Percentiles rank a stretch among this genome's conserved stretches.
These are phyloP conservation scores for Ceratocystis alfenasii DNA, from an alignment of 2,329 filamentous ascomycete species.

Conservation along the genomic window DNA sequence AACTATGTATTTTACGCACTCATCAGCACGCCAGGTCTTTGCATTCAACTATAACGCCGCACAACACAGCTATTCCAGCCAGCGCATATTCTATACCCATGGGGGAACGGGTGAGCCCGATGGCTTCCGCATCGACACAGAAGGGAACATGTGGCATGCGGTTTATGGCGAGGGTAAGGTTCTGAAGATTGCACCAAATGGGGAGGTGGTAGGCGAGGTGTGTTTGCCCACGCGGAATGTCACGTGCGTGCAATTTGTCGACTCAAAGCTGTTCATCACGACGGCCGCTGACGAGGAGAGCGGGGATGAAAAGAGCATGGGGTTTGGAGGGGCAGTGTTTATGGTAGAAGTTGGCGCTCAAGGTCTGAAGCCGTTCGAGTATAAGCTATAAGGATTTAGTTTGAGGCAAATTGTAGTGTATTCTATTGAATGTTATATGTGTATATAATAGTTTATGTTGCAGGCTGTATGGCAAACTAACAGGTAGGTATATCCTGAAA, in stretches of 20 bases:
- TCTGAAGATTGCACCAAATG: constrained; percentile 57
- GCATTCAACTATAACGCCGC: constrained; percentile 59
- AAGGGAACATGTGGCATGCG: constrained; percentile 82
- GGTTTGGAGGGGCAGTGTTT: constrained; percentile 59
- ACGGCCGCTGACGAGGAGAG: constrained; percentile 56
- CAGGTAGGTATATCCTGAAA: background rate
- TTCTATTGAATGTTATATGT: constrained; percentile 12
- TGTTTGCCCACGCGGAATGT: constrained; percentile 64
- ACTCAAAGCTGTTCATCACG: constrained; percentile 65
- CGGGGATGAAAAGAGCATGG: constrained; percentile 48
- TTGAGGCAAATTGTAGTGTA: background rate
- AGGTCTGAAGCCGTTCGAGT: constrained; percentile 53
- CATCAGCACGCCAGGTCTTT: constrained; percentile 56
- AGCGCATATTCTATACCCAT: constrained; percentile 61
- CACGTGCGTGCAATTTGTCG: constrained; percentile 71
- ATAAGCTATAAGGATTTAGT: constrained; percentile 36
- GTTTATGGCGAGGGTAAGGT: constrained; percentile 70
- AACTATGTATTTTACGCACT: constrained; percentile 76
- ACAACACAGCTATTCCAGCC: constrained; percentile 55
- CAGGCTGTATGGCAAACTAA: background rate
- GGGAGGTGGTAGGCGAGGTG: constrained; percentile 62
- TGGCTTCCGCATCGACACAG: constrained; percentile 70
- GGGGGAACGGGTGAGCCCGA: constrained; percentile 57
- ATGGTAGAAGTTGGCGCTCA: constrained; percentile 62
- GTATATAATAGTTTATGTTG: constrained; percentile 12